phyloP scores from a whole-genome alignment of 768 basidiomycete genomes.

The Termitomyces sp. region DNA sequence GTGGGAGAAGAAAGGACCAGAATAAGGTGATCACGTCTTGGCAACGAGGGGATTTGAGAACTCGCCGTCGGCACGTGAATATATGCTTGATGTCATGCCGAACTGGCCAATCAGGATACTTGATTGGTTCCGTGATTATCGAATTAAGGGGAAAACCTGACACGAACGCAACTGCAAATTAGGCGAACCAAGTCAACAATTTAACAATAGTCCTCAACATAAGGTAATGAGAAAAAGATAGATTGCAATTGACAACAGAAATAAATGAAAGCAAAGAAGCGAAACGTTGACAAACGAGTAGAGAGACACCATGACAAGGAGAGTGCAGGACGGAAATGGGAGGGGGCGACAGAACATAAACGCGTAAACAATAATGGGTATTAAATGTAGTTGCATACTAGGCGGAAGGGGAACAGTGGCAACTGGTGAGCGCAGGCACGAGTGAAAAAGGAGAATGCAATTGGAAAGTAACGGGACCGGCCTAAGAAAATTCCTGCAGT shows the following conservation, averaged over 20 bases:
- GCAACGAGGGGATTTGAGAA: not conserved
- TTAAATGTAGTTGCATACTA: conserved; percentile 3
- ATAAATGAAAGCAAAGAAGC: not conserved
- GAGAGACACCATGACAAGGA: not conserved
- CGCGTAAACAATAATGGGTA: not conserved
- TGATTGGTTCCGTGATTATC: not conserved
- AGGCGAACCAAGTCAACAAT: not conserved
- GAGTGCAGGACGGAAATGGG: not conserved
- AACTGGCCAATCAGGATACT: not conserved
- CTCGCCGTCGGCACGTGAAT: not conserved
- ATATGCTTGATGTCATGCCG: not conserved
- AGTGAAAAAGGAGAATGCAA: not conserved
- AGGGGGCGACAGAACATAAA: not conserved
- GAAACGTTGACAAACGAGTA: not conserved
- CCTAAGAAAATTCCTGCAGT: conserved; percentile 1
- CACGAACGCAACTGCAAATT: too few relatives aligned
- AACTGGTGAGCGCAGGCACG: too few relatives aligned
- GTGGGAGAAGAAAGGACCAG: not conserved
- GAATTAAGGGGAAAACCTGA: too few relatives aligned
- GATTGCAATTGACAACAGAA: conserved; percentile 6
- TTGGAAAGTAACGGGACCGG: conserved; percentile 5
- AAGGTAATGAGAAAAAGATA: not conserved
- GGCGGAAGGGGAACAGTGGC: not conserved
- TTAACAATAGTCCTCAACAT: not conserved
- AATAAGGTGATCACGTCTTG: not conserved